Conservation (phyloP, 805 yeast species). For the Teunomyces barrocoloradensis region DNA sequence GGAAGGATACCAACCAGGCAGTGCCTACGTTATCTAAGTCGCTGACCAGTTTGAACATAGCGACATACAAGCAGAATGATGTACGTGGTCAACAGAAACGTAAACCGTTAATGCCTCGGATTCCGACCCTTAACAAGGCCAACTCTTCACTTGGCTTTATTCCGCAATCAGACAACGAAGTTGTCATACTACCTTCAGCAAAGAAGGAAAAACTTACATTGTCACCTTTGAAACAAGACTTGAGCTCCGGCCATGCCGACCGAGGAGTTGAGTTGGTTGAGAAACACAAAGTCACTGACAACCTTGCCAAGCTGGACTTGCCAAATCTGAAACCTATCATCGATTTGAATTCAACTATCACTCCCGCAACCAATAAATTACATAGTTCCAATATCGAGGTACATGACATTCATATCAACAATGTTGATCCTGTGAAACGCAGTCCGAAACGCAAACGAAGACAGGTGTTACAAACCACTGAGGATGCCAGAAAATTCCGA, state of each 20-base stretch:
- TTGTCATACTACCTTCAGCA: neutral
- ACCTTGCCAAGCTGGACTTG: slow-evolving; percentile 3
- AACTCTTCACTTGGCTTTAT: slow-evolving; percentile 38
- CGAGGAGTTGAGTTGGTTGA: slow-evolving; percentile 10
- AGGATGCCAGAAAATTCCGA: neutral
- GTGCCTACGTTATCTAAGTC: slow-evolving; percentile 31
- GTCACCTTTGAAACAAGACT: neutral
- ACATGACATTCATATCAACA: slow-evolving; percentile 9
- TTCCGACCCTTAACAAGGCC: slow-evolving; percentile 31
- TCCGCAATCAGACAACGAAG: slow-evolving; percentile 9
- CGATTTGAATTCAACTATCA: slow-evolving; percentile 12
- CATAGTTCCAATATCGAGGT: slow-evolving; percentile 19
- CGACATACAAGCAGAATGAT: neutral
- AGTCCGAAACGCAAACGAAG: neutral
- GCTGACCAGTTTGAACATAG: slow-evolving; percentile 16
- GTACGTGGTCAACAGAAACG: slow-evolving; percentile 2
- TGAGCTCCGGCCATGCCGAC: neutral
- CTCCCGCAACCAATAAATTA: slow-evolving; percentile 15
- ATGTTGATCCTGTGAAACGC: slow-evolving; percentile 31
- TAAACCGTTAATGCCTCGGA: slow-evolving; percentile 6
- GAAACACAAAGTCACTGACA: slow-evolving; percentile 5
- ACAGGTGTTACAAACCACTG: neutral
- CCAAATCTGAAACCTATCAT: neutral
- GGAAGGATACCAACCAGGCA: slow-evolving; percentile 34
- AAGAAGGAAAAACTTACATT: neutral